Conservation (phyloP, 164 flowering plant genomes). For the Macadamia tetraphylla region DNA sequence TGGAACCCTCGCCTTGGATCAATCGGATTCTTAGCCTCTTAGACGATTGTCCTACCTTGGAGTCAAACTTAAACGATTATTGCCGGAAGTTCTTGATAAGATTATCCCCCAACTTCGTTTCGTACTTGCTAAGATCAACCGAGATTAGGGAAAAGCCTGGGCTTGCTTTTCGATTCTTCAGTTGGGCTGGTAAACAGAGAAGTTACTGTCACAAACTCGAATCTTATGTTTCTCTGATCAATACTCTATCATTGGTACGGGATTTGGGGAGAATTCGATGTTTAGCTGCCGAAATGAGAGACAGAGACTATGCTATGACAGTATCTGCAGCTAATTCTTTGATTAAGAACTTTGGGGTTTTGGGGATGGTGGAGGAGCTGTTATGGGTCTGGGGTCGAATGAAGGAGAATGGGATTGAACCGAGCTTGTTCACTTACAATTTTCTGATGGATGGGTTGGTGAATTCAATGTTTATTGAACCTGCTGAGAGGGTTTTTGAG, state of each 20-base stretch:
- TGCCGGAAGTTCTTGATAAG: constrained; percentile 56
- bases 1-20: constrained; percentile 72
- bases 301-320: constrained; percentile 38
- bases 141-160: constrained; percentile 28
- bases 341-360: constrained; percentile 66
- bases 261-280: constrained; percentile 36
- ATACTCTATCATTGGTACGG: constrained; percentile 28
- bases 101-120: constrained; percentile 63
- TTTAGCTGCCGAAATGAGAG: constrained; percentile 42
- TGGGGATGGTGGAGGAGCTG: constrained; percentile 90
- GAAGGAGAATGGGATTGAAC: constrained; percentile 85
- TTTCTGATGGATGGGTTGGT: constrained; percentile 83
- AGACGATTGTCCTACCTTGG: constrained; percentile 42
- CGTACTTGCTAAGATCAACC: constrained; percentile 36
- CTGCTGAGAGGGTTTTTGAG: constrained; percentile 78
- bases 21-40: constrained; percentile 44
- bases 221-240: constrained; percentile 58
- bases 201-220: constrained; percentile 52
- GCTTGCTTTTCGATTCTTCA: constrained; percentile 53
- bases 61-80: constrained; percentile 41
- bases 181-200: constrained; percentile 71
- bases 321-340: constrained; percentile 46
- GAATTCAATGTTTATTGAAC: constrained; percentile 62
- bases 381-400: constrained; percentile 85
- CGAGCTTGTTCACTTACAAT: constrained; percentile 67